Percentiles rank a stretch among this genome's conserved stretches.
Evolutionary conservation across 805 yeast genomes (phyloP).

Genomic region (Ogataea philodendri): DNA sequence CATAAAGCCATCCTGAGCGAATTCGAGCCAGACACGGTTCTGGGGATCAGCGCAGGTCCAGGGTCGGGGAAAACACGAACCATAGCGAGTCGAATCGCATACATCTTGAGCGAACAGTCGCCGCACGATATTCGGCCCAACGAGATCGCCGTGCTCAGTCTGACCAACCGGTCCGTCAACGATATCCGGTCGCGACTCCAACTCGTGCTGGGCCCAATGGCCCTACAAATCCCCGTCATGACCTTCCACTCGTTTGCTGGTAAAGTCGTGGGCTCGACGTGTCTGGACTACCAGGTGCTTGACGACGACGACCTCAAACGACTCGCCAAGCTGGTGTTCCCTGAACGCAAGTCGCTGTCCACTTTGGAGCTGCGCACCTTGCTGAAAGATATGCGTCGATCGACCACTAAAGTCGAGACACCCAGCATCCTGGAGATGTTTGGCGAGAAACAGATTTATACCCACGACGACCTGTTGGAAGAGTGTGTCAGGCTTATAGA

Average conservation of each 20-base stretch:
- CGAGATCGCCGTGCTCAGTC: conserved; percentile 58
- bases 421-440: conserved; percentile 16
- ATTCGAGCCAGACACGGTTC: conserved; percentile 35
- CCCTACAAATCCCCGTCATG: conserved; percentile 39
- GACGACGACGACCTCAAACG: conserved; percentile 42
- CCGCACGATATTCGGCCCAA: conserved; percentile 41
- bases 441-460: conserved; percentile 22
- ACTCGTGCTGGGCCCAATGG: conserved; percentile 35
- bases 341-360: not conserved
- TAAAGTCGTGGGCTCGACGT: conserved; percentile 41
- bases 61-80: conserved; percentile 74
- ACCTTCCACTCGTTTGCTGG: conserved; percentile 69
- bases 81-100: conserved; percentile 50
- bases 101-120: conserved; percentile 37
- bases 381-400: conserved; percentile 6
- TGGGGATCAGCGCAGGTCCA: conserved; percentile 65
- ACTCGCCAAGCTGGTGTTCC: conserved; percentile 13
- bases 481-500: conserved; percentile 22
- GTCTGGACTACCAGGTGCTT: conserved; percentile 38
- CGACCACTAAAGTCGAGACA: conserved; percentile 11
- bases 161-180: conserved; percentile 69
- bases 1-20: conserved; percentile 43
- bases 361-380: not conserved
- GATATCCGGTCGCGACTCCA: conserved; percentile 37
- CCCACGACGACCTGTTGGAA: conserved; percentile 26